These are phyloP conservation scores for Yamadazyma kitorensis DNA, from an alignment of 805 yeast genomes.

Conservation along the genomic window DNA sequence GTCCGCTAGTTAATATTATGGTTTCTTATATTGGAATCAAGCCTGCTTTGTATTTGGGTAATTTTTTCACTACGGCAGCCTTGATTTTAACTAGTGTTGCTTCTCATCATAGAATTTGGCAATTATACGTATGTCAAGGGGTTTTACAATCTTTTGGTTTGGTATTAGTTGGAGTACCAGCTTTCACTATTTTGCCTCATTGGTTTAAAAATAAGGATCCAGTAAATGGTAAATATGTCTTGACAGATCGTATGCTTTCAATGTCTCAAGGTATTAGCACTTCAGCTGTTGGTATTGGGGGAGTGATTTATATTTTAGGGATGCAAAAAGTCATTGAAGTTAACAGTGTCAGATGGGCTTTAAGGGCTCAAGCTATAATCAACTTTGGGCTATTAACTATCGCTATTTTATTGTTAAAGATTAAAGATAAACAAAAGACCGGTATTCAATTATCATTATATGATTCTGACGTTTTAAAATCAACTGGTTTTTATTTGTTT, in stretches of 20 bases:
- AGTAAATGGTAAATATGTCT: constrained; percentile 20
- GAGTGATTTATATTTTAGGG: constrained; percentile 41
- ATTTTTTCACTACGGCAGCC: constrained; percentile 46
- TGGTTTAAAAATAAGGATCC: constrained; percentile 64
- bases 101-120: constrained; percentile 47
- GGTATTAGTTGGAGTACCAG: constrained; percentile 54
- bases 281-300: constrained; percentile 48
- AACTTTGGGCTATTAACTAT: constrained; percentile 14
- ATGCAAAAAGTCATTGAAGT: constrained; percentile 36
- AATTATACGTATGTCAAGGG: constrained; percentile 62
- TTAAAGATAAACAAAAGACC: background rate
- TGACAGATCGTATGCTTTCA: constrained; percentile 23
- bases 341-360: constrained; percentile 40
- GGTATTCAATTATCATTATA: constrained; percentile 21
- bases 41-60: constrained; percentile 41
- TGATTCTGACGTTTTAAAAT: constrained; percentile 35
- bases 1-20: constrained; percentile 42
- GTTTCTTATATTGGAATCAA: constrained; percentile 1
- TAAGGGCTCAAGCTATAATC: constrained; percentile 39
- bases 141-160: constrained; percentile 54
- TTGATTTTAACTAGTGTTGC: constrained; percentile 57
- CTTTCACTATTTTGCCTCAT: constrained; percentile 54
- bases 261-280: constrained; percentile 18
- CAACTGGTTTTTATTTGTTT: constrained; percentile 41
- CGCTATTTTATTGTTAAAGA: constrained; percentile 12